Conservation (phyloP, 2,329 filamentous ascomycete species). For the Fusarium hainanense region DNA sequence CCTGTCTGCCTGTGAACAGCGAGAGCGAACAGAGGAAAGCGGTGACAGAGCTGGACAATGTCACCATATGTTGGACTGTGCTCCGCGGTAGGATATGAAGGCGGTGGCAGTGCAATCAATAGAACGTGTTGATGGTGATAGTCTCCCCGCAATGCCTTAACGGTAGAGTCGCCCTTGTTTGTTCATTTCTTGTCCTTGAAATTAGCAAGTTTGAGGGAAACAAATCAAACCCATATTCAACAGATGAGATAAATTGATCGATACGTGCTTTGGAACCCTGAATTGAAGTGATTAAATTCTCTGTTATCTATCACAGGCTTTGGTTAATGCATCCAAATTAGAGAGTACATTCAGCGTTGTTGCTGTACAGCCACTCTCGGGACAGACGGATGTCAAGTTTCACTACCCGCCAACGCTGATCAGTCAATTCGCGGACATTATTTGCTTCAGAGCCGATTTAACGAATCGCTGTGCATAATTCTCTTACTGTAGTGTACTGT, state of each 20-base stretch:
- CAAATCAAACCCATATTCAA: slow-evolving; percentile 6
- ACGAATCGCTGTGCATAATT: background rate
- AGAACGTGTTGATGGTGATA: slow-evolving; percentile 23
- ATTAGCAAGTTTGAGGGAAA: slow-evolving; percentile 26
- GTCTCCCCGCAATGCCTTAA: slow-evolving; percentile 18
- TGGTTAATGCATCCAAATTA: slow-evolving; percentile 3
- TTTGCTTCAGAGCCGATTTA: slow-evolving; percentile 17
- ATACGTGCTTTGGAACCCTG: background rate
- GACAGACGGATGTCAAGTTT: slow-evolving; percentile 33
- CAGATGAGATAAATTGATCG: slow-evolving; percentile 9
- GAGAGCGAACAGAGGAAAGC: background rate
- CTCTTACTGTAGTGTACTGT: background rate
- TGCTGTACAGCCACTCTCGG: slow-evolving; percentile 40
- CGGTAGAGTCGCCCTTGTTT: slow-evolving; percentile 16
- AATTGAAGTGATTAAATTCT: background rate
- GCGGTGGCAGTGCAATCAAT: slow-evolving; percentile 39
- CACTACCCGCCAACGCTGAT: slow-evolving; percentile 18
- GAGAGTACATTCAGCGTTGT: slow-evolving; percentile 4
- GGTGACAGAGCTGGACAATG: background rate
- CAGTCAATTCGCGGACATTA: slow-evolving; percentile 21
- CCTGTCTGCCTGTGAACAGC: background rate
- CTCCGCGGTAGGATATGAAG: slow-evolving; percentile 24
- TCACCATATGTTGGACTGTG: slow-evolving; percentile 18
- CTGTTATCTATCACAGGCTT: slow-evolving; percentile 10
- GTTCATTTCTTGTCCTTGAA: slow-evolving; percentile 29